Evolutionary conservation across 2,329 filamentous ascomycete genomes (phyloP).

Genomic region (Fusarium proliferatum): DNA sequence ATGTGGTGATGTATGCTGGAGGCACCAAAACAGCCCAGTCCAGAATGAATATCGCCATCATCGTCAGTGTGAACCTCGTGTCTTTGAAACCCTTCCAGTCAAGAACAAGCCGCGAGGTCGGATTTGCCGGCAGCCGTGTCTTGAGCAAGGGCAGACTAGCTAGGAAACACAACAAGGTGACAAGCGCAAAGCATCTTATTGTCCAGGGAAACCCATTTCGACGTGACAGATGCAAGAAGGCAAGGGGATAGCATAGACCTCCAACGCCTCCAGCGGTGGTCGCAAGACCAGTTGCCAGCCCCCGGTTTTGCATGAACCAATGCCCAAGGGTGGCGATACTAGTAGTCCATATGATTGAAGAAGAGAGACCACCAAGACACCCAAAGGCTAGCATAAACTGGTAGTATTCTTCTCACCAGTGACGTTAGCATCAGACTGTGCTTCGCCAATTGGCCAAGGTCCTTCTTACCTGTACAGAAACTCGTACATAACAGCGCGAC

Average conservation of each 20-base stretch:
- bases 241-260: neutral
- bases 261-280: neutral
- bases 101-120: neutral
- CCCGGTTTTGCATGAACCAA: neutral
- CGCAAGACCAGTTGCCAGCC: neutral
- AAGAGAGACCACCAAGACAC: neutral
- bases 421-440: neutral
- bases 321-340: neutral
- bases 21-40: neutral
- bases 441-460: too few relatives aligned
- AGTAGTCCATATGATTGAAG: neutral
- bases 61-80: accelerated
- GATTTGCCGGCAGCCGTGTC: neutral
- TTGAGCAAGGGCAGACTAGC: neutral
- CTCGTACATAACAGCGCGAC: accelerated
- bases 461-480: neutral
- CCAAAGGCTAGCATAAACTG: neutral
- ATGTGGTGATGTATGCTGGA: neutral
- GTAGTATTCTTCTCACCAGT: neutral
- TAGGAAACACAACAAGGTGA: neutral
- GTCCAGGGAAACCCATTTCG: neutral
- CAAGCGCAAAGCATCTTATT: neutral
- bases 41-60: neutral
- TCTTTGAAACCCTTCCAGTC: neutral
- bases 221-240: neutral